A percentile compares a stretch with the other conserved stretches of the same genome.
These are phyloP conservation scores for Xylaria sp. DNA, from an alignment of 2,329 filamentous ascomycete species.

Conservation along the genomic window DNA sequence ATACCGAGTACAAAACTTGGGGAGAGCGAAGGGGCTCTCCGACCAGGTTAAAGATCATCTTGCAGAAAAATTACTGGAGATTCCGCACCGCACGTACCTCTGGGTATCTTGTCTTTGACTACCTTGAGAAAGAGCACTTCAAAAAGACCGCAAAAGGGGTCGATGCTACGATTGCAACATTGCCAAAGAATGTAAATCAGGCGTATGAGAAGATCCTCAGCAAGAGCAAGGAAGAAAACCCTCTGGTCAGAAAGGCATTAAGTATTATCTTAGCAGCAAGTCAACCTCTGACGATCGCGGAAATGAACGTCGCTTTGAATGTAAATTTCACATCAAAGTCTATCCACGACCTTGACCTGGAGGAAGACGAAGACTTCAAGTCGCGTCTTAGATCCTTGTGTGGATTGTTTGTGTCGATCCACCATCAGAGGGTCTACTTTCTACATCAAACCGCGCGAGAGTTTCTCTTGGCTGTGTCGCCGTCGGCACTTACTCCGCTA, in stretches of 20 bases:
- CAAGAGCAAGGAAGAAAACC: constrained; percentile 7
- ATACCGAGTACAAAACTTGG: constrained; percentile 19
- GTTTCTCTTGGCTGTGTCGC: constrained; percentile 17
- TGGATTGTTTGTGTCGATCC: constrained; percentile 31
- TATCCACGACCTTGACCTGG: constrained; percentile 23
- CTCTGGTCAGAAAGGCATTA: constrained; percentile 22
- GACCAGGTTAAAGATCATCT: constrained; percentile 12
- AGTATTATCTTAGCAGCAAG: constrained; percentile 25
- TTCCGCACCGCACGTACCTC: constrained; percentile 34
- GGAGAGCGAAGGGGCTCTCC: constrained; percentile 5
- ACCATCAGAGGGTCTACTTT: constrained; percentile 30
- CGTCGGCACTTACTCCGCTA: neutral
- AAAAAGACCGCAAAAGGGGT: constrained; percentile 12
- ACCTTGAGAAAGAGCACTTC: constrained; percentile 19
- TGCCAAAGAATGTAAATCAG: constrained; percentile 27
- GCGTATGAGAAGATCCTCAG: constrained; percentile 32
- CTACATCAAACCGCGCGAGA: constrained; percentile 35
- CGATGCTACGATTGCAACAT: constrained; percentile 3
- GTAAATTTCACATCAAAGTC: constrained; percentile 15
- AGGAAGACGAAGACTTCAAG: constrained; percentile 25
- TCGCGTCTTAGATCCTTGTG: constrained; percentile 20
- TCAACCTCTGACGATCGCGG: constrained; percentile 27
- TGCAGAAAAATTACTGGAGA: constrained; percentile 11
- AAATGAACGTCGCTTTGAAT: constrained; percentile 35
- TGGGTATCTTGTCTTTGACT: constrained; percentile 37